Evolutionary conservation across 768 basidiomycete genomes (phyloP).

Genomic region (Psilocybe cubensis): DNA sequence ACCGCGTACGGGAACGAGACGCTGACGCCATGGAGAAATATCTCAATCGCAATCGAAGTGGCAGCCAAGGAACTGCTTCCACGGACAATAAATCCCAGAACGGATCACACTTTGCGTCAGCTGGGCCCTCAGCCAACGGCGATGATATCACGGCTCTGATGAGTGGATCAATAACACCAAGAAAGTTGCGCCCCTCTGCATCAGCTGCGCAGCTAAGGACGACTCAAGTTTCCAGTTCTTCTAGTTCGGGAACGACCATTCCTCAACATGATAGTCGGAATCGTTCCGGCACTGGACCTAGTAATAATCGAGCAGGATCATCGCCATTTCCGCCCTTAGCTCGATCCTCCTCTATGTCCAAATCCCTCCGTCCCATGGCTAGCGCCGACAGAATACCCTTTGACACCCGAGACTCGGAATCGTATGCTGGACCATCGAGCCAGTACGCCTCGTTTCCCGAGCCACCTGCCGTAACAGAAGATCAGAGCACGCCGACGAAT

Average conservation of each 20-base stretch:
- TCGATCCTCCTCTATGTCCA: constrained; percentile 63
- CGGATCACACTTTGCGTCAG: constrained; percentile 51
- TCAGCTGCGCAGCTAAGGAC: constrained; percentile 79
- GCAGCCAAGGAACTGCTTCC: constrained; percentile 73
- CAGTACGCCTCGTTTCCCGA: constrained; percentile 77
- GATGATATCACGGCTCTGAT: constrained; percentile 56
- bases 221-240: constrained; percentile 38
- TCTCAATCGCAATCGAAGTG: constrained; percentile 79
- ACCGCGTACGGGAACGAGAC: constrained; percentile 80
- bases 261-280: constrained; percentile 52
- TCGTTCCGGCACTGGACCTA: constrained; percentile 73
- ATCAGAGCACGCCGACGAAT: constrained; percentile 50
- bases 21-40: constrained; percentile 91
- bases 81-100: constrained; percentile 73
- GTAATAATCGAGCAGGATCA: constrained; percentile 43
- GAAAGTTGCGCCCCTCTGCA: constrained; percentile 70
- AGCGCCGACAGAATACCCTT: constrained; percentile 39
- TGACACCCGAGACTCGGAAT: constrained; percentile 54
- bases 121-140: constrained; percentile 53
- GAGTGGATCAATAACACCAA: constrained; percentile 58
- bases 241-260: constrained; percentile 31
- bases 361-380: constrained; percentile 42
- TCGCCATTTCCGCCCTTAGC: constrained; percentile 49
- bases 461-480: constrained; percentile 54
- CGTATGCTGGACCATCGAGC: constrained; percentile 65